Evolutionary conservation across 31 red algal genomes (phyloP).

Genomic region (Odonthalia washingtoniensis): DNA sequence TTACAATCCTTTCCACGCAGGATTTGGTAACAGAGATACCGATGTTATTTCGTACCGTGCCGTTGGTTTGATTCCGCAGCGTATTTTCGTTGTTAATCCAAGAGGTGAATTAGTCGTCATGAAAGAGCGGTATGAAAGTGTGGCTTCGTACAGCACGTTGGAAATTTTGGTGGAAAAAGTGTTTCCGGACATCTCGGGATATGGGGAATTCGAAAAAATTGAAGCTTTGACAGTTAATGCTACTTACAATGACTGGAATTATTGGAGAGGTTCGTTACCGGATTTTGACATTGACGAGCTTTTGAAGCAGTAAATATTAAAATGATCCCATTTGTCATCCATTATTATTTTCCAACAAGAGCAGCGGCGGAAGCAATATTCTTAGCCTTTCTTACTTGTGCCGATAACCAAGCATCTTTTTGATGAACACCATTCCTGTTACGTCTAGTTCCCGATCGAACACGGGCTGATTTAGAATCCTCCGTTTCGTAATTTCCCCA

Average conservation of each 20-base stretch:
- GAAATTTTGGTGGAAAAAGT: conserved; percentile 88
- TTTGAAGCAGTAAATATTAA: conserved; percentile 34
- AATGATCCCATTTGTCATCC: too few relatives aligned
- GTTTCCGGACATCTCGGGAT: conserved; percentile 90
- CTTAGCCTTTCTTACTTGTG: too few relatives aligned
- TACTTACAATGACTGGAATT: conserved; percentile 92
- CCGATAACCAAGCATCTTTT: too few relatives aligned
- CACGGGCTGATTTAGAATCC: neutral
- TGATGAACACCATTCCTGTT: neutral
- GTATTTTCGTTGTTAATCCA: conserved; percentile 95
- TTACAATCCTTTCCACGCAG: conserved; percentile 96
- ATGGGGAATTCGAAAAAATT: conserved; percentile 60
- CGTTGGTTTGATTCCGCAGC: conserved; percentile 85
- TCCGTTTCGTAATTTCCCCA: conserved; percentile 32
- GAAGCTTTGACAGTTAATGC: conserved; percentile 64
- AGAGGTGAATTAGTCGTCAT: conserved; percentile 91
- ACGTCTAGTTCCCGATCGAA: neutral
- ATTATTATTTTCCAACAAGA: too few relatives aligned
- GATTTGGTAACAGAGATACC: conserved; percentile 96
- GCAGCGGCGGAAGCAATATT: too few relatives aligned
- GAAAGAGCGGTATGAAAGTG: conserved; percentile 82
- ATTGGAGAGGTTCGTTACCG: conserved; percentile 85
- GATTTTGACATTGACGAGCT: conserved; percentile 67
- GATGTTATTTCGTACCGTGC: conserved; percentile 91
- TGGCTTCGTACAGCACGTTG: conserved; percentile 79